phyloP scores from a whole-genome alignment of 345 rosid genomes.

The Cardamine occulta region DNA sequence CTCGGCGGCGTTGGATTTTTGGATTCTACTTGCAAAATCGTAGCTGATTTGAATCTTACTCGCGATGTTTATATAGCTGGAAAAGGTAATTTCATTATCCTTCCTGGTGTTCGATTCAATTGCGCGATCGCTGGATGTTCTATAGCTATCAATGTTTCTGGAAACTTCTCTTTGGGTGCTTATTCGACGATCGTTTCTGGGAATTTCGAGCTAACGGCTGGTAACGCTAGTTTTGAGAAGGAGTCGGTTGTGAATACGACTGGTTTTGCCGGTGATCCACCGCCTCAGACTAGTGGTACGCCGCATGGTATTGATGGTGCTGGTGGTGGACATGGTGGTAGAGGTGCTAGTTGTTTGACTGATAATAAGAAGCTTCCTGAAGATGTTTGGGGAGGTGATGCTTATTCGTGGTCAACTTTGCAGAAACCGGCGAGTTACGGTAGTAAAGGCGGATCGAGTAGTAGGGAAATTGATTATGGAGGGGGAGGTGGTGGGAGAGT shows the following conservation, averaged over 20 bases:
- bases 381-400: conserved; percentile 99
- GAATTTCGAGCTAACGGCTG: conserved; percentile 64
- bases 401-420: conserved; percentile 85
- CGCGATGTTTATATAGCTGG: conserved; percentile 80
- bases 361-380: conserved; percentile 71
- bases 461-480: conserved; percentile 78
- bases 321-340: conserved; percentile 97
- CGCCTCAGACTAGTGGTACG: conserved; percentile 91
- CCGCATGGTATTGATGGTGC: conserved; percentile 84
- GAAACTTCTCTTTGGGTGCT: conserved; percentile 69
- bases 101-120: conserved; percentile 66
- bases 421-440: conserved; percentile 78
- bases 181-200: conserved; percentile 72
- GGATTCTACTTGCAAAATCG: conserved; percentile 82
- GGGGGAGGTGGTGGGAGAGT: conserved; percentile 92
- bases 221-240: conserved; percentile 61
- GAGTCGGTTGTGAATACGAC: conserved; percentile 77
- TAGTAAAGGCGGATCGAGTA: conserved; percentile 83
- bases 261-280: conserved; percentile 82
- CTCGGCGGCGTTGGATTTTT: conserved; percentile 83
- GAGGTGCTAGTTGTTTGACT: conserved; percentile 82
- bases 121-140: conserved; percentile 71
- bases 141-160: conserved; percentile 68
- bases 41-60: conserved; percentile 80
- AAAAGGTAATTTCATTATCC: conserved; percentile 69